phyloP scores from a whole-genome alignment of 139 green algal species.

The Desmodesmus armatus region DNA sequence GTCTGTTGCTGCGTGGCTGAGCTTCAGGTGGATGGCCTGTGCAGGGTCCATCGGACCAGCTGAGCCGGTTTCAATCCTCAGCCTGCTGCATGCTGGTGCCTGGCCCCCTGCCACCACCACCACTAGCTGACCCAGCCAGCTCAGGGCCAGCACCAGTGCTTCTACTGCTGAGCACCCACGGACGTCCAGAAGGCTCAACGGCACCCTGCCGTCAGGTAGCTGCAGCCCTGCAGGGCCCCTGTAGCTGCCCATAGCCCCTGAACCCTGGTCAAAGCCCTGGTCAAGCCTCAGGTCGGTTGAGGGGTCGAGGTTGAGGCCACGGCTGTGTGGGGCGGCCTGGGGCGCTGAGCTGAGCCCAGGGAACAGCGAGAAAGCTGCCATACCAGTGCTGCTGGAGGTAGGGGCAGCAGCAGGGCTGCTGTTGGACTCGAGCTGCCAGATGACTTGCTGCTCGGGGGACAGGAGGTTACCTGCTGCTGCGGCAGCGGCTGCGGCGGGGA shows the following conservation, averaged over 20 bases:
- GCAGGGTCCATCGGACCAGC: not conserved
- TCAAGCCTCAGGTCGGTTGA: not conserved
- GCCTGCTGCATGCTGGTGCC: too few relatives aligned
- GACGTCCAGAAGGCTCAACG: constrained; percentile 21
- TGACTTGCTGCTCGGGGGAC: constrained; percentile 37
- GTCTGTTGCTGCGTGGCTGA: not conserved
- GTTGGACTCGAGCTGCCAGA: constrained; percentile 10
- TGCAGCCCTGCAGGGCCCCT: not conserved
- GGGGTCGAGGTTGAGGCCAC: not conserved
- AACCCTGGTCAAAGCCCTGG: not conserved
- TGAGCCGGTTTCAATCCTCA: constrained; percentile 5
- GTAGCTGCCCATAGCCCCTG: not conserved
- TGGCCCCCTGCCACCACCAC: not conserved
- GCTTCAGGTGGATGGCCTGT: not conserved
- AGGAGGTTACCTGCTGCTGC: not conserved
- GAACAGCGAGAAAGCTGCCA: not conserved
- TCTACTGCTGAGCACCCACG: constrained; percentile 30
- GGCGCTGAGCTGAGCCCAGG: not conserved
- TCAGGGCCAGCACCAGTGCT: constrained; percentile 16
- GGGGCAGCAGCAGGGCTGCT: not conserved
- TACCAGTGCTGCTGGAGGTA: not conserved
- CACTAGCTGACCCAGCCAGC: constrained; percentile 34
- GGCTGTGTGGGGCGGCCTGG: too few relatives aligned
- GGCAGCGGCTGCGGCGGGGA: not conserved
- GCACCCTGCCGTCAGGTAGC: too few relatives aligned